These are phyloP conservation scores for Prunus fruticosa DNA, from an alignment of 306 rosid genomes.

Conservation along the genomic window DNA sequence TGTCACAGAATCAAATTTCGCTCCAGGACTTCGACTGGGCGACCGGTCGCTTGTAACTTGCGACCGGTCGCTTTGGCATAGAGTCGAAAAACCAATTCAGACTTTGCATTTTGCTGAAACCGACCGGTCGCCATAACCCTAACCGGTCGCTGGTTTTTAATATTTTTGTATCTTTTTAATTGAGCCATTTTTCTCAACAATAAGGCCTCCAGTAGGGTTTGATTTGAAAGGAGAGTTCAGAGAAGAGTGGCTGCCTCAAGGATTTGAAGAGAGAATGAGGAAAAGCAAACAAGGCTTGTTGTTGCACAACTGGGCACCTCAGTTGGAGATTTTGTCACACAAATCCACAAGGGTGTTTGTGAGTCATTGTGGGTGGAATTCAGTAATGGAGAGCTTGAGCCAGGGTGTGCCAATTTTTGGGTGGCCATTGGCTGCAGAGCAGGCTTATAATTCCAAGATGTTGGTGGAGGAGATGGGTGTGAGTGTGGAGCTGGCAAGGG, in stretches of 20 bases:
- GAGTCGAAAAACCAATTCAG: no score
- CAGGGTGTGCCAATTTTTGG: constrained; percentile 69
- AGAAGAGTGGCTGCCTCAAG: constrained; percentile 59
- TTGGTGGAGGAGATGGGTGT: constrained; percentile 70
- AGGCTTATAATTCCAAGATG: constrained; percentile 72
- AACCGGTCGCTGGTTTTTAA: no score
- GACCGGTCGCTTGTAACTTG: no score
- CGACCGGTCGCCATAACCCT: no score
- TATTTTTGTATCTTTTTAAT: no score
- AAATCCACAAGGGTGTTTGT: not conserved
- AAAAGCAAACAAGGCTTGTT: constrained; percentile 38
- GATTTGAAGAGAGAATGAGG: constrained; percentile 56
- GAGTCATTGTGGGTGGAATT: constrained; percentile 93
- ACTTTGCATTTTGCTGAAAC: no score
- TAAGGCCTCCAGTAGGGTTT: constrained; percentile 63
- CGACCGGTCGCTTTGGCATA: no score
- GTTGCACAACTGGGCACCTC: constrained; percentile 69
- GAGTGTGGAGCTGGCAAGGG: constrained; percentile 50
- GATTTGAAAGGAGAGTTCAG: constrained; percentile 45
- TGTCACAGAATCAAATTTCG: no score
- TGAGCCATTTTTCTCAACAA: no score
- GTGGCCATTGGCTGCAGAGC: constrained; percentile 87
- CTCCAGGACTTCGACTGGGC: no score
- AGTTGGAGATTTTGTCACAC: constrained; percentile 69
- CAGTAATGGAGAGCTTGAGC: constrained; percentile 69